Evolutionary conservation across 2,329 filamentous ascomycete species (phyloP).

Genomic region (Coccinonectria pachysandricola): DNA sequence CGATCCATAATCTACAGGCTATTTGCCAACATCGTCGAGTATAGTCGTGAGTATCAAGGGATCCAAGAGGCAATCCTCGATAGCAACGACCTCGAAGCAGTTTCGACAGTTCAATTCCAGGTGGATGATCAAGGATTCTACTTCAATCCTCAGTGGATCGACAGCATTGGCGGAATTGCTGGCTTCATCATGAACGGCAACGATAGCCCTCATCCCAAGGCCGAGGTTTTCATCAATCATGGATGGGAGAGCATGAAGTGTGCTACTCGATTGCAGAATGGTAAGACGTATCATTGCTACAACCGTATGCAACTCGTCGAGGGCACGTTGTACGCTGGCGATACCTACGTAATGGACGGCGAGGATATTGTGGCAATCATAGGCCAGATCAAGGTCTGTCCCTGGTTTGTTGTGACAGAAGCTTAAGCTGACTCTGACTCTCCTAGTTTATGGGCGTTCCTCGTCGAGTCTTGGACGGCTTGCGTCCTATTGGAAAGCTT

Average conservation of each 20-base stretch:
- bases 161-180: constrained; percentile 47
- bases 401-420: background rate
- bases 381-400: constrained; percentile 41
- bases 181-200: constrained; percentile 52
- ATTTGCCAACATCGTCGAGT: constrained; percentile 45
- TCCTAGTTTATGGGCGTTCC: constrained; percentile 7
- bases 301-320: constrained; percentile 47
- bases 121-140: constrained; percentile 37
- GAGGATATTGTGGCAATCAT: constrained; percentile 37
- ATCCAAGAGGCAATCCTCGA: constrained; percentile 48
- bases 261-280: constrained; percentile 13
- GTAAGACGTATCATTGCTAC: constrained; percentile 43
- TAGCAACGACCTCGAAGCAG: constrained; percentile 13
- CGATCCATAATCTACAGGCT: constrained; percentile 50
- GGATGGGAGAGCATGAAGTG: constrained; percentile 46
- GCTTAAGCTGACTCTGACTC: constrained; percentile 3
- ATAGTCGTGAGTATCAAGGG: constrained; percentile 41
- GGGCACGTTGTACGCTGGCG: constrained; percentile 29
- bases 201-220: constrained; percentile 34
- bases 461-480: constrained; percentile 7
- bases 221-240: constrained; percentile 50
- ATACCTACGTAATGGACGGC: constrained; percentile 47
- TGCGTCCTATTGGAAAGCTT: constrained; percentile 3
- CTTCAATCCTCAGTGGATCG: constrained; percentile 48
- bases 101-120: constrained; percentile 39